phyloP scores from a whole-genome alignment of 208 protist species.

The Acanthamoeba healyi region DNA sequence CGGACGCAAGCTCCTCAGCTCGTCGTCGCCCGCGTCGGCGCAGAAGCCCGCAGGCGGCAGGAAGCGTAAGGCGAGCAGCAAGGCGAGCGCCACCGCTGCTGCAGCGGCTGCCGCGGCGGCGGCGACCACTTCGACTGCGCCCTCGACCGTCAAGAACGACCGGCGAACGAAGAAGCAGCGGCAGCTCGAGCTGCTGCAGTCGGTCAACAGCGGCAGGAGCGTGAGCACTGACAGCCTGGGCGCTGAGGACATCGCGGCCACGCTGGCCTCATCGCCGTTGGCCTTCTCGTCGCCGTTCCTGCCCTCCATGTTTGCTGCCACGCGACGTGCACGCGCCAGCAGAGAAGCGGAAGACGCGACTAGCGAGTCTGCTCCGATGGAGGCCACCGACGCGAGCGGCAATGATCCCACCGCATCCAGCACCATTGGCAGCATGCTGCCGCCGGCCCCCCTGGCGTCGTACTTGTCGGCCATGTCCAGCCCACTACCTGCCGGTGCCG shows the following conservation, averaged over 20 bases:
- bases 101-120: background rate
- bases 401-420: background rate
- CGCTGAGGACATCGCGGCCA: background rate
- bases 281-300: background rate
- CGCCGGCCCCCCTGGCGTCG: background rate
- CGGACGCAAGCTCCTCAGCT: slow-evolving; percentile 38
- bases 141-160: background rate
- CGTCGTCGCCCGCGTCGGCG: background rate
- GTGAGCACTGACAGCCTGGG: background rate
- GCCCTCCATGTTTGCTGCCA: background rate
- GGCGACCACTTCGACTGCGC: background rate
- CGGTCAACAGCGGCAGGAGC: slow-evolving; percentile 4
- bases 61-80: background rate
- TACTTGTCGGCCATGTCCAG: background rate
- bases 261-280: background rate
- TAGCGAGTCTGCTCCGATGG: background rate
- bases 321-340: background rate
- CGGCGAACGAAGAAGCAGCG: slow-evolving; percentile 12
- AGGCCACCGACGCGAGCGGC: background rate
- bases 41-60: background rate
- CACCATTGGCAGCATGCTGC: background rate
- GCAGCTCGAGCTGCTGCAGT: slow-evolving; percentile 33
- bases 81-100: background rate
- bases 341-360: background rate
- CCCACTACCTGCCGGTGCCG: background rate